Evolutionary conservation across 257 asterid species (phyloP).

Genomic region (Schizonepeta tenuifolia): DNA sequence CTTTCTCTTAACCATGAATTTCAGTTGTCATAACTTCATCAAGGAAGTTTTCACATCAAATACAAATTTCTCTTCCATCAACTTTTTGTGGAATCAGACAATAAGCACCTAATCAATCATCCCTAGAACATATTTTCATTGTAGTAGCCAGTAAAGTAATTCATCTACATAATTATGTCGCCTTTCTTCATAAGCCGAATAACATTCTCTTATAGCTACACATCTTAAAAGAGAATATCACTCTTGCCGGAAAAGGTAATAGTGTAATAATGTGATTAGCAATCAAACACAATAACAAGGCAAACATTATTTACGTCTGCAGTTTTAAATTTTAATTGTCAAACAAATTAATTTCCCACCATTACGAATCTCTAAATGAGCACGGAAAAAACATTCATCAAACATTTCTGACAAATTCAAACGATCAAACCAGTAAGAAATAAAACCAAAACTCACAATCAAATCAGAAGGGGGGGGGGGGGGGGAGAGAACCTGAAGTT

Average conservation of each 20-base stretch:
- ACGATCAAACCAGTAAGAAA: neutral
- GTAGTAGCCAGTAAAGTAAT: neutral
- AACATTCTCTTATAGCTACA: neutral
- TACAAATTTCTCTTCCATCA: slow-evolving; percentile 2
- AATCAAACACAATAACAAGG: slow-evolving; percentile 10
- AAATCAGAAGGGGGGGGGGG: neutral
- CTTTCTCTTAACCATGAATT: slow-evolving; percentile 21
- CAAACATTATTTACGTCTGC: slow-evolving; percentile 19
- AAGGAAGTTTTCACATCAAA: neutral
- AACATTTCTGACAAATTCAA: neutral
- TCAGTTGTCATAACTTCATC: slow-evolving; percentile 24
- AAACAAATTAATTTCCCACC: slow-evolving; percentile 11
- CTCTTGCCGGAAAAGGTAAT: neutral
- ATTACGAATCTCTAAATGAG: neutral
- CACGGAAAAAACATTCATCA: slow-evolving; percentile 11
- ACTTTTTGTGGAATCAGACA: neutral
- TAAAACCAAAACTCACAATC: neutral
- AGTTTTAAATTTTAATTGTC: slow-evolving; percentile 7
- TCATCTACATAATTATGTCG: neutral
- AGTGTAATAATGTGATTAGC: neutral
- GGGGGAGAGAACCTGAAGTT: slow-evolving; percentile 56
- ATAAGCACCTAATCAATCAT: neutral
- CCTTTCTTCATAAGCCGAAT: neutral
- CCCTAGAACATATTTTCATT: neutral
- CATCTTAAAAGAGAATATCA: neutral